Base-by-base conservation (phyloP, 805 yeast genomes). In the Clavispora asparagi region DNA sequence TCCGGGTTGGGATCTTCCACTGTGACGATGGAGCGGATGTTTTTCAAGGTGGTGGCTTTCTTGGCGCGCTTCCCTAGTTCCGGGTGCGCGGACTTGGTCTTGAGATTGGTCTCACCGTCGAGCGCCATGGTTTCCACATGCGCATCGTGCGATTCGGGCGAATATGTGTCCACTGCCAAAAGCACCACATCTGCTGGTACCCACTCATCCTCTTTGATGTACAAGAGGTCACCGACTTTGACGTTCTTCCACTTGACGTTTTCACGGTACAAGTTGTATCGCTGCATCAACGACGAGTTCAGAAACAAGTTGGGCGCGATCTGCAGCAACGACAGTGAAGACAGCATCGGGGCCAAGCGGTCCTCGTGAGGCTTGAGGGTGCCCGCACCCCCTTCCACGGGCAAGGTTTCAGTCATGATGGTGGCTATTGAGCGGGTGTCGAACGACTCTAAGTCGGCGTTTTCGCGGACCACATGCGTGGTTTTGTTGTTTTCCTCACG, bases 81-180 rank as follows among this genome's bases (percentile, higher is more conserved):
- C 2, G 76, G 71, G 50, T 83, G 85, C 0, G 96, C 87, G 16
- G 70, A 67, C 55, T 80, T 82, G 7, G 87, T 75, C 63, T 94
- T 94, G 50, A 94, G 71, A 60, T 90, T 92, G 0, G 98, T 94
- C 64, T 94, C 99, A 42, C 99, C 99, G 65, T 94, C 99, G 41
- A 94, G 73, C 1, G 96, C 99, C 92, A 92, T 90, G 1, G 99
- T 94, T 63, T 94, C 99, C 16, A 91, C 82, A 53, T 80, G 87
- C 1, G 87, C 78, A 44, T 76, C 79, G 32, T 82, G 78, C 35
- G 85, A 90, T 51, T 45, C 48, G 40, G 76, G 77, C 35, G 85
- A 90, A 51, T 45, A 47, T 38, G 76, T 78, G 33, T 81, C 79
- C 3, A 89, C 80, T 1, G 91, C 77, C 37, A 94, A 60, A 2